Conservation (phyloP, 441 rosid species). For the Geranium incanum region DNA sequence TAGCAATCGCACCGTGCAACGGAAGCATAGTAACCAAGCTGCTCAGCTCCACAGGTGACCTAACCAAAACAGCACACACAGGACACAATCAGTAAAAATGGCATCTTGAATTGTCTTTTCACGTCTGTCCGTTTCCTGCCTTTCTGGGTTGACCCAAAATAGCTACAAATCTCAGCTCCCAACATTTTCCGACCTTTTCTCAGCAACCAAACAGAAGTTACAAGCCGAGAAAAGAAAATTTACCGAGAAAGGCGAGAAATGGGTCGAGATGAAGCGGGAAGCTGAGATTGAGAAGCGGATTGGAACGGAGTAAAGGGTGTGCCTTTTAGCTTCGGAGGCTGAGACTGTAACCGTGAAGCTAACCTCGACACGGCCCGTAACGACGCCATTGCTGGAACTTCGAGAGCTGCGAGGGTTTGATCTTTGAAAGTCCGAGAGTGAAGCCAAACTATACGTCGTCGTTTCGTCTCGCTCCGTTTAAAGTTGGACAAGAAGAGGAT, state of each 20-base stretch:
- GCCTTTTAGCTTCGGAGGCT: conserved; percentile 28
- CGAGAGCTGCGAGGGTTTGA: not conserved
- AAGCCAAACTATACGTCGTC: not conserved
- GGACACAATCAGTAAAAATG: not conserved
- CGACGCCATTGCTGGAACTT: conserved; percentile 31
- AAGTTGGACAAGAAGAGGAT: not conserved
- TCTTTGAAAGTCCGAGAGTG: not conserved
- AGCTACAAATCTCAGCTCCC: not conserved
- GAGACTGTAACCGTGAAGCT: conserved; percentile 36
- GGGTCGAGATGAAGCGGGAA: conserved; percentile 28
- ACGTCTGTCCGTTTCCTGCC: no score
- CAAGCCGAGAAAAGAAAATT: no score
- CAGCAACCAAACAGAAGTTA: not conserved
- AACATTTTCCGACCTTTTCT: not conserved
- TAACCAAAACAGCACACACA: conserved; percentile 16
- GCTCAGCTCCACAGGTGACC: conserved; percentile 55
- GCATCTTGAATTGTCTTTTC: not conserved
- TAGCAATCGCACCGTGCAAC: conserved; percentile 49
- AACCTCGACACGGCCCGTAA: conserved; percentile 33
- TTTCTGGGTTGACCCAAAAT: not conserved
- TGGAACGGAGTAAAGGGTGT: conserved; percentile 22
- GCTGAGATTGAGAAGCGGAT: conserved; percentile 26
- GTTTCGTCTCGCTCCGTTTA: not conserved
- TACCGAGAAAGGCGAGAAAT: conserved; percentile 30
- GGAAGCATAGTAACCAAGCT: conserved; percentile 45